A percentile compares a stretch with the other conserved stretches of the same genome.
Evolutionary conservation across 2,329 filamentous ascomycete genomes (phyloP).

Genomic region (Aspergillus flavus): DNA sequence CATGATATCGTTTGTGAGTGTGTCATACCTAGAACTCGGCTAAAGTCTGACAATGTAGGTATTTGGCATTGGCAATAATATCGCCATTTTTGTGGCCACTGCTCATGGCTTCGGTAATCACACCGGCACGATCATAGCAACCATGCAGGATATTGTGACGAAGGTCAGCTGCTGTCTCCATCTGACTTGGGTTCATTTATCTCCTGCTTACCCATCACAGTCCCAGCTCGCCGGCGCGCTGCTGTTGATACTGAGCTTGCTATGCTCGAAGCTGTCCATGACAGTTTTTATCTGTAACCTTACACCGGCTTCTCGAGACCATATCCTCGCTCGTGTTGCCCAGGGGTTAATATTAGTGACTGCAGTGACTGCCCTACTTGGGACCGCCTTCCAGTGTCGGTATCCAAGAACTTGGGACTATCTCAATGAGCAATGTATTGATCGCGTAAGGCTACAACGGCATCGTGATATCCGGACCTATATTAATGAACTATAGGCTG

Average conservation of each 20-base stretch:
- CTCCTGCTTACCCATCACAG: slow-evolving; percentile 6
- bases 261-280: slow-evolving; percentile 26
- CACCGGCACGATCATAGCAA: slow-evolving; percentile 10
- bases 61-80: slow-evolving; percentile 20
- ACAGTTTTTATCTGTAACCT: slow-evolving; percentile 22
- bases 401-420: slow-evolving; percentile 24
- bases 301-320: slow-evolving; percentile 22
- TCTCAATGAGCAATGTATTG: slow-evolving; percentile 19
- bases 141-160: slow-evolving; percentile 22
- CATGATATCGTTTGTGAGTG: slow-evolving; percentile 19
- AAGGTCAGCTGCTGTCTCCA: slow-evolving; percentile 14
- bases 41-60: not conserved
- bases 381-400: slow-evolving; percentile 23
- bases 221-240: slow-evolving; percentile 23
- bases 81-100: slow-evolving; percentile 22
- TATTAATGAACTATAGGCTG: slow-evolving; percentile 5
- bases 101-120: slow-evolving; percentile 27
- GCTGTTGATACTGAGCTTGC: slow-evolving; percentile 22
- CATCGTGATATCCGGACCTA: not conserved
- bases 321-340: slow-evolving; percentile 15
- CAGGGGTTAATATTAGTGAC: slow-evolving; percentile 15
- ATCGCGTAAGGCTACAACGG: slow-evolving; percentile 10
- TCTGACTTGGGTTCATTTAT: not conserved
- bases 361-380: slow-evolving; percentile 19
- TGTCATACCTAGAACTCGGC: not conserved